Evolutionary conservation across 768 basidiomycete species (phyloP).

Genomic region (Neoboletus subvelutipes): DNA sequence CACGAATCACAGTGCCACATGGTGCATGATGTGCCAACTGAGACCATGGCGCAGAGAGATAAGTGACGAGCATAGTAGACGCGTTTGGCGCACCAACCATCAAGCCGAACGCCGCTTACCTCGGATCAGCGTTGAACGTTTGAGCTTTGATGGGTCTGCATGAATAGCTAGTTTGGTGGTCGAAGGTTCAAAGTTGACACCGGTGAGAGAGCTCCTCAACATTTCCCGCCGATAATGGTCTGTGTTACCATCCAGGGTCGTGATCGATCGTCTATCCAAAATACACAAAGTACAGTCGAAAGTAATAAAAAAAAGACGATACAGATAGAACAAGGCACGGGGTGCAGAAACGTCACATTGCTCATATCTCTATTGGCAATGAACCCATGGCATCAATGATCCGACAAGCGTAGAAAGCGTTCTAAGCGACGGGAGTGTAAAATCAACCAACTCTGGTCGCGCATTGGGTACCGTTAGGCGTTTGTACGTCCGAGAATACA

Average conservation of each 20-base stretch:
- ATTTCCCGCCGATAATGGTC: too few relatives aligned
- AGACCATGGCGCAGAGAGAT: too few relatives aligned
- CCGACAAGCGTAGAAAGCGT: slow-evolving; percentile 34
- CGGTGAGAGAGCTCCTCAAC: background rate
- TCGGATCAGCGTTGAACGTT: too few relatives aligned
- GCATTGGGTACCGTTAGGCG: slow-evolving; percentile 4
- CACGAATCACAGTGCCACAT: too few relatives aligned
- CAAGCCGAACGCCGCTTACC: too few relatives aligned
- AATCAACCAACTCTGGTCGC: slow-evolving; percentile 27
- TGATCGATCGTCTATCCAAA: background rate
- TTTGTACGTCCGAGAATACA: slow-evolving; percentile 14
- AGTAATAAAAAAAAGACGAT: background rate
- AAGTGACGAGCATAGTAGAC: too few relatives aligned
- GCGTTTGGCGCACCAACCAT: too few relatives aligned
- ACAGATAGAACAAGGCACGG: background rate
- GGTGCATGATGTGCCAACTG: too few relatives aligned
- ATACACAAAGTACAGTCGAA: background rate
- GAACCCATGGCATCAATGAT: slow-evolving; percentile 32
- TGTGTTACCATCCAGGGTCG: background rate
- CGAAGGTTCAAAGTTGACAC: too few relatives aligned
- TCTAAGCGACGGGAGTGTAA: slow-evolving; percentile 33
- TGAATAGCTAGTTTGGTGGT: too few relatives aligned
- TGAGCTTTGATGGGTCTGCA: too few relatives aligned
- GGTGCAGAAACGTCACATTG: background rate
- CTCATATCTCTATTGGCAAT: slow-evolving; percentile 9